Conservation (phyloP, 768 basidiomycete species). For the Termitomyces sp. region DNA sequence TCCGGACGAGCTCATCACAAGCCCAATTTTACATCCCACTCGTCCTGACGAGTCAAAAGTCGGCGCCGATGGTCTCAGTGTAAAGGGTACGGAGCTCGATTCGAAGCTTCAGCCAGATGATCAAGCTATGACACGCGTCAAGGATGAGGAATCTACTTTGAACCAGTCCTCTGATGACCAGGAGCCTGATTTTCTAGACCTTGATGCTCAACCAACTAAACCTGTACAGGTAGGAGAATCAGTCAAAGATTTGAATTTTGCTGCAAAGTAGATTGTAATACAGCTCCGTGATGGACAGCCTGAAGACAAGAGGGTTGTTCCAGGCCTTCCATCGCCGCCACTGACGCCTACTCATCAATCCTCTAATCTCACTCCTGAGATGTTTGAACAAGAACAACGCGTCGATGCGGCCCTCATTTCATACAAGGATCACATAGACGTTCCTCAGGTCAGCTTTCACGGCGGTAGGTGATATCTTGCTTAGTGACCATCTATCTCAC, state of each 20-base stretch:
- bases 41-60: slow-evolving; percentile 31
- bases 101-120: slow-evolving; percentile 11
- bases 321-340: slow-evolving; percentile 27
- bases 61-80: slow-evolving; percentile 35
- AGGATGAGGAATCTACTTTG: slow-evolving; percentile 6
- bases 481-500: neutral
- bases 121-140: neutral
- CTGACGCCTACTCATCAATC: slow-evolving; percentile 17
- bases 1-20: slow-evolving; percentile 89
- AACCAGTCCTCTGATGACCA: slow-evolving; percentile 17
- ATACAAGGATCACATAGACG: slow-evolving; percentile 33
- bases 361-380: slow-evolving; percentile 20
- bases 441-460: slow-evolving; percentile 58
- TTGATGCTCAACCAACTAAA: slow-evolving; percentile 45
- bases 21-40: slow-evolving; percentile 77
- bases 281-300: slow-evolving; percentile 20
- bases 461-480: slow-evolving; percentile 32
- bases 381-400: slow-evolving; percentile 32
- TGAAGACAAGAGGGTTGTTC: slow-evolving; percentile 20
- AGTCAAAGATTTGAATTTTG: slow-evolving; percentile 17
- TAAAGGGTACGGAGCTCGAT: slow-evolving; percentile 24
- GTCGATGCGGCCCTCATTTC: slow-evolving; percentile 48
- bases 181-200: slow-evolving; percentile 83
- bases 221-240: slow-evolving; percentile 17
- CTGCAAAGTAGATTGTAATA: slow-evolving; percentile 25